Evolutionary conservation across 495 filamentous ascomycete genomes (phyloP).

Genomic region (Podospora fimiseda): DNA sequence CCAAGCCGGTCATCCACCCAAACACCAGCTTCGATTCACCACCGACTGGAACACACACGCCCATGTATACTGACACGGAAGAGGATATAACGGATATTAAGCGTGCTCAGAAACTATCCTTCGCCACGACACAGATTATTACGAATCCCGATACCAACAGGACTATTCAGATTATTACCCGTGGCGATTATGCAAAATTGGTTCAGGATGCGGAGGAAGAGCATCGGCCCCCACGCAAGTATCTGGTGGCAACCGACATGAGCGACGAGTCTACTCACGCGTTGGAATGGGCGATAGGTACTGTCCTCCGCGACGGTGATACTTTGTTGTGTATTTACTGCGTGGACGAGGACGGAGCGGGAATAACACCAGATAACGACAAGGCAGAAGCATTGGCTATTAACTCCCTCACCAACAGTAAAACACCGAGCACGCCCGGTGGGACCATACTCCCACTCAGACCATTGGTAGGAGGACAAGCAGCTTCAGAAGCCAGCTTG

Average conservation of each 20-base stretch:
- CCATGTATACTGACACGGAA: slow-evolving; percentile 81
- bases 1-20: slow-evolving; percentile 69
- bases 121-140: slow-evolving; percentile 70
- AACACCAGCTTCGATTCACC: slow-evolving; percentile 68
- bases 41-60: slow-evolving; percentile 61
- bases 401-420: slow-evolving; percentile 35
- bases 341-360: slow-evolving; percentile 78
- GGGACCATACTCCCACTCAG: slow-evolving; percentile 18
- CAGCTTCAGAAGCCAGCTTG: slow-evolving; percentile 19
- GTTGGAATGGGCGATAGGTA: slow-evolving; percentile 94
- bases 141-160: slow-evolving; percentile 69
- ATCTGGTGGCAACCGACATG: slow-evolving; percentile 86
- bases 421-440: slow-evolving; percentile 20
- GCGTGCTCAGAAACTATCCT: slow-evolving; percentile 73
- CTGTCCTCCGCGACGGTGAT: slow-evolving; percentile 89
- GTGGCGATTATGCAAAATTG: slow-evolving; percentile 73
- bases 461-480: slow-evolving; percentile 10
- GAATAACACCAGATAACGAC: slow-evolving; percentile 38
- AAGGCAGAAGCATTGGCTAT: slow-evolving; percentile 61
- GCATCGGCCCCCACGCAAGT: slow-evolving; percentile 72
- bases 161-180: slow-evolving; percentile 78
- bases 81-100: slow-evolving; percentile 76
- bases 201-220: slow-evolving; percentile 67
- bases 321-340: slow-evolving; percentile 89
- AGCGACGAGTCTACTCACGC: slow-evolving; percentile 92